Base-by-base conservation (phyloP, 805 yeast genomes). In the Clavispora vitiphila region DNA sequence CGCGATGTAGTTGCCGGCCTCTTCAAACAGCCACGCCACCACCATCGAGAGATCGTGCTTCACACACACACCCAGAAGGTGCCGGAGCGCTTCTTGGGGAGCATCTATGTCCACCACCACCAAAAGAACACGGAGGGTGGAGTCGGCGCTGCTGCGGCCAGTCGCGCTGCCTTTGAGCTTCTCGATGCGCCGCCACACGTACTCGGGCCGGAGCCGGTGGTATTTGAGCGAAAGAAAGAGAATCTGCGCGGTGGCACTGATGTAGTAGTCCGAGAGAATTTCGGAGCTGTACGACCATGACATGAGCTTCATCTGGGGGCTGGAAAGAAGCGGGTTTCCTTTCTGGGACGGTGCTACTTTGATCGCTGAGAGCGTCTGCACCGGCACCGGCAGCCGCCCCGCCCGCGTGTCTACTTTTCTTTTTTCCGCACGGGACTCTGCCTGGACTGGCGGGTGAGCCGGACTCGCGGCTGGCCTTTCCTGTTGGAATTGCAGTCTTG, bases 151-250 rank as follows among this genome's bases (percentile, higher is more conserved):
- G 11, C 32, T 19, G 20, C n/a, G 32, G 4, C 20, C 32, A 12
- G 16, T 20, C 20, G 8, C 32, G 3, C 72, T 72, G 31, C 64
- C 63, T 43, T 65, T 64, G 26, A 67, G 49, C 40, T 82, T 69
- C 41, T 67, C 69, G 22, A 68, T 50, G 44, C 83, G 68, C 46
- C 76, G 77, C 61, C 77, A 74, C 3, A 86, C 72, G 51, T 86
- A 85, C 50, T 84, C 91, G 0, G 90, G 88, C 49, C 81, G 83
- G 30, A 86, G 63, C 57, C 83, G 84, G 55, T 83, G 88, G 56
- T 85, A 86, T 39, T 82, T 81, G 37, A 86, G 58, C 1, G 87
- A 78, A 3, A 86, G 65, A 49, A 84, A 83, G 0, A 86, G 51
- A 1, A 83, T 74, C 42, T 75, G 74, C 57, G 78, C 60, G 58